phyloP scores from a whole-genome alignment of 1,139 yeast genomes.

The Zygosaccharomyces pseudobailii region DNA sequence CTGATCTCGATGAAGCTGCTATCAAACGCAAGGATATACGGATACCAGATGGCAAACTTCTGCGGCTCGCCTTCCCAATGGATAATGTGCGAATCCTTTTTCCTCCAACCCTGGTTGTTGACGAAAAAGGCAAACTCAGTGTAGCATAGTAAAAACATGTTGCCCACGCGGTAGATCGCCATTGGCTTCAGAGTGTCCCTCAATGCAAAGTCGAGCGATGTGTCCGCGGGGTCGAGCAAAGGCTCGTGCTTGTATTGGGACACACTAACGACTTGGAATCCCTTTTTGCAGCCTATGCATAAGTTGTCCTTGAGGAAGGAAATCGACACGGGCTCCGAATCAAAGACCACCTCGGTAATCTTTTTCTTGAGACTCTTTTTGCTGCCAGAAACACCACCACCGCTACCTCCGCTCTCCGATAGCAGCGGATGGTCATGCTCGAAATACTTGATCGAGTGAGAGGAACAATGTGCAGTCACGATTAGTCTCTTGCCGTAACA shows the following conservation, averaged over 20 bases:
- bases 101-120: conserved; percentile 93
- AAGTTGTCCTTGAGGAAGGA: conserved; percentile 83
- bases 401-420: conserved; percentile 30
- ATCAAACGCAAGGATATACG: conserved; percentile 87
- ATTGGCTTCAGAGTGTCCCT: conserved; percentile 72
- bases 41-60: conserved; percentile 88
- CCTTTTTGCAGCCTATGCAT: conserved; percentile 94
- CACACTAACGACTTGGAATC: conserved; percentile 82
- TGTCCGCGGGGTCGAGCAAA: conserved; percentile 90
- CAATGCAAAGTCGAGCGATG: conserved; percentile 92
- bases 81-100: conserved; percentile 88
- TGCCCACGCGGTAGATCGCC: conserved; percentile 84
- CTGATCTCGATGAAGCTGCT: conserved; percentile 86
- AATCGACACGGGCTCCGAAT: conserved; percentile 86
- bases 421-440: conserved; percentile 47
- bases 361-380: conserved; percentile 66
- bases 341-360: conserved; percentile 71
- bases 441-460: conserved; percentile 76
- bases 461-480: conserved; percentile 76
- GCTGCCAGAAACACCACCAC: conserved; percentile 28
- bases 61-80: conserved; percentile 97
- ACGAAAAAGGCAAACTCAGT: conserved; percentile 93
- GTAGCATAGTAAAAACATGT: conserved; percentile 81
- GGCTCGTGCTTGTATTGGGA: conserved; percentile 60
- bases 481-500: conserved; percentile 85